Base-by-base conservation (phyloP, 345 rosid species). In the Dipteronia sinensis region DNA sequence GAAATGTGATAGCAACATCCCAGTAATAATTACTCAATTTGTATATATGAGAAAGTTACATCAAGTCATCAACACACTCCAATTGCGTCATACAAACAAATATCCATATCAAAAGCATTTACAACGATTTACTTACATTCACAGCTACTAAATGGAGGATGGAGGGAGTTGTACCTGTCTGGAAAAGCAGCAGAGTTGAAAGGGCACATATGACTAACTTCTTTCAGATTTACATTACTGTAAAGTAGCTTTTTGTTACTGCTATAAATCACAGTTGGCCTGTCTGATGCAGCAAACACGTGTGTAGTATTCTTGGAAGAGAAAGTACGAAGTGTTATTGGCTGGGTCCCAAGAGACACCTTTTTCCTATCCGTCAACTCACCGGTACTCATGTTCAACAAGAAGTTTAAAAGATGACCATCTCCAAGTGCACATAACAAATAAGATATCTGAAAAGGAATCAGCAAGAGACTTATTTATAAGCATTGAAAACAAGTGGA, bases 391-490 rank as follows among this genome's bases (percentile, higher is more conserved):
- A 89, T 85, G 83, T 92, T 94, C 86, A 95, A 83, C 71, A 87
- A 85, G 79, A 93, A 93, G 85, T 88, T 95, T 75, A 95, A 80
- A 69, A 95, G 96, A 86, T 93, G 97, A 34, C 99, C 98, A 81
- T 95, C 99, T 86, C 99, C 97, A 75, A 95, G 98, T 71, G 96
- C 98, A 83, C 99, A 95, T 76, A 95, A 84, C 88, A 95, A 86
- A 91, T 93, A 95, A 29, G 93, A 88, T 78, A 90, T 93, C 98
- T 95, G 88, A 64, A 80, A 42, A 73, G 77, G n/a, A 75, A 79
- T 71, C 58, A 65, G 64, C 46, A 51, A 68, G 10, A 76, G 23
- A 67, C 55, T 27, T n/a, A 65, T 20, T 44, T 42, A 66, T 49
- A 19, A 61, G 70, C n/a, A 76, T 53, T 3, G 38, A 29, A 38